Base-by-base conservation (phyloP, 2,329 filamentous ascomycete species). In the Fusarium nurragi region DNA sequence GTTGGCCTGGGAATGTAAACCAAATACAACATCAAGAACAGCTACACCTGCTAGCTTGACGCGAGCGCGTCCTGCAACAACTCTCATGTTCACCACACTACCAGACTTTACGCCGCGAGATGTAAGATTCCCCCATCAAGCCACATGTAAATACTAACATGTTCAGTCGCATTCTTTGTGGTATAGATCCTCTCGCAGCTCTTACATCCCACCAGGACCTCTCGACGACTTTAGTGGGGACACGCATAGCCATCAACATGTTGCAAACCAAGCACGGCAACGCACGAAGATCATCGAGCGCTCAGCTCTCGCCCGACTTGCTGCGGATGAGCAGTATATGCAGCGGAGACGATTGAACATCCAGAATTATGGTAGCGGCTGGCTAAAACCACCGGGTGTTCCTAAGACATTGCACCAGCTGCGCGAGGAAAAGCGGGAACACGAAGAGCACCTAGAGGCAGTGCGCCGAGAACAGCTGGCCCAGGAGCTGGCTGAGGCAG, bases 381-480 rank as follows among this genome's bases (percentile, higher is more conserved):
- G 95, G 95, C 89, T 99, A 54, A 91, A 90, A 57, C 95, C 95
- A 0, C 93, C 93, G 0, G 95, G 94, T 9, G 85, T 97, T 53
- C 77, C 88, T 55, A 99, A 98, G 82, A 97, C 94, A 2, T 87
- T 97, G 59, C 90, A 96, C 74, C 93, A 96, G 64, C 87, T 93
- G 79, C 89, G 91, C 38, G 95, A 99, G 78, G 95, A 99, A 80
- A 88, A 90, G 67, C 86, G 91, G 12, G 95, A 99, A 80, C 86
- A 91, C 53, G 90, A 94, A 74, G 95, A 99, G 77, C 91, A 94
- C 60, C 87, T 91, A 63, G 88, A 91, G 73, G 86, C 90, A 3
- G 80, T 92, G 75, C 83, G 90, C 21, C 83, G 90, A 26, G 91
- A 94, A 75, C 85, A 87, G 70, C 78, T 90, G 6, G 87, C 90